Evolutionary conservation across 805 yeast species (phyloP), one percentile per base, ranked within the genome.

Genomic region (Monosporozyma aerobia): DNA sequence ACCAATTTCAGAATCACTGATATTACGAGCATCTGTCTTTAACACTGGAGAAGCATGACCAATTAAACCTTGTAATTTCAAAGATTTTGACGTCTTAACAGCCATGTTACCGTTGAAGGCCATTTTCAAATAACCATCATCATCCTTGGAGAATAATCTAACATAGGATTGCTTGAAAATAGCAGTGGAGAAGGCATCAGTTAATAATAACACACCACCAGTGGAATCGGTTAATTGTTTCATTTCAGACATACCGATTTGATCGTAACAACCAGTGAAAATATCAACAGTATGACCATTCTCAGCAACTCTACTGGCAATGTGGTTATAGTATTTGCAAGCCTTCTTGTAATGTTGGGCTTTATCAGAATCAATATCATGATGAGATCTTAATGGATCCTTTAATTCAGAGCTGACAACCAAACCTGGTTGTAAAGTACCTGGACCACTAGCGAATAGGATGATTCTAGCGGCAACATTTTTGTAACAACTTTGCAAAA

Each of bases 361-460:
- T 49, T 78, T 71, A 62, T 92, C 97, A 59, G 90, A 83, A 69
- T 94, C 98, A 59, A 94, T 87, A 68, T 94, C 99, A 64, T 87
- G 88, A 72, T 94, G 99, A 8, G 99, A 94, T 75, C 99, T 82
- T 62, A 94, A 86, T 48, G 99, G 97, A 71, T 94, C 99, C 67
- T 87, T 87, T 68, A 94, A 78, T 69, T 90, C 94, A 25, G 85
- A 82, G 46, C 92, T 88, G 30, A 94, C 99, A 59, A 94, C 89
- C 67, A 87, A 74, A 61, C 99, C 99, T 11, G 99, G 98, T 47
- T 85, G 86, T 65, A 86, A 82, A 47, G 99, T 94, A 68, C 97
- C 84, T 48, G 97, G 95, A 57, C 99, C 99, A 51, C 92, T 95
- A 43, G 96, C 82, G 64, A 94, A 94, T 54, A 94, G 75, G 75